Evolutionary conservation across 1,284 basidiomycete genomes (phyloP).

Genomic region (Volvariella volvacea): DNA sequence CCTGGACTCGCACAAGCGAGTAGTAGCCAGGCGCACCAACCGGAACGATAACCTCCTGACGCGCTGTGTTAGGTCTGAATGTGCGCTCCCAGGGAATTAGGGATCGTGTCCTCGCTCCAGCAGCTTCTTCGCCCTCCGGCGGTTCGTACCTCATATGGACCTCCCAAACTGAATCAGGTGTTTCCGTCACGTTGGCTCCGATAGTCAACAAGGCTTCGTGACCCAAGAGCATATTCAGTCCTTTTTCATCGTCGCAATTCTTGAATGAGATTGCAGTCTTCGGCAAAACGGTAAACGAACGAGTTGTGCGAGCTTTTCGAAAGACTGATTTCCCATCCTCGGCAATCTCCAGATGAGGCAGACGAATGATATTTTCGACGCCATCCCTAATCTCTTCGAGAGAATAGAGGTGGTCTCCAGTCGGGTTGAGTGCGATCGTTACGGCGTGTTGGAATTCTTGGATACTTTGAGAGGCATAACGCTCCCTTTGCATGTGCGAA

Average conservation of each 20-base stretch:
- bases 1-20: neutral
- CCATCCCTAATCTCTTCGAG: neutral
- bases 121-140: neutral
- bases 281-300: neutral
- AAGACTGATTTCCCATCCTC: neutral
- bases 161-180: neutral
- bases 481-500: neutral
- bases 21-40: neutral
- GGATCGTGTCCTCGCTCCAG: neutral
- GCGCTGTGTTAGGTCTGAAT: neutral
- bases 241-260: neutral
- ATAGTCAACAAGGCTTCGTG: constrained; percentile 1
- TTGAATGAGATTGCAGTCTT: neutral
- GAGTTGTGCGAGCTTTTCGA: neutral
- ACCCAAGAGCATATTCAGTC: neutral
- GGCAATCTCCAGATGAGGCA: neutral
- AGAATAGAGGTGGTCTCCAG: neutral
- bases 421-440: neutral
- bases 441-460: neutral
- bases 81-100: neutral
- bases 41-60: neutral
- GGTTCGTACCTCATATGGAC: neutral
- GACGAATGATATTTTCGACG: neutral
- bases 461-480: neutral
- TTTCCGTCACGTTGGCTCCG: neutral